Evolutionary conservation across 768 basidiomycete species (phyloP).

Genomic region (Calocera viscosa): DNA sequence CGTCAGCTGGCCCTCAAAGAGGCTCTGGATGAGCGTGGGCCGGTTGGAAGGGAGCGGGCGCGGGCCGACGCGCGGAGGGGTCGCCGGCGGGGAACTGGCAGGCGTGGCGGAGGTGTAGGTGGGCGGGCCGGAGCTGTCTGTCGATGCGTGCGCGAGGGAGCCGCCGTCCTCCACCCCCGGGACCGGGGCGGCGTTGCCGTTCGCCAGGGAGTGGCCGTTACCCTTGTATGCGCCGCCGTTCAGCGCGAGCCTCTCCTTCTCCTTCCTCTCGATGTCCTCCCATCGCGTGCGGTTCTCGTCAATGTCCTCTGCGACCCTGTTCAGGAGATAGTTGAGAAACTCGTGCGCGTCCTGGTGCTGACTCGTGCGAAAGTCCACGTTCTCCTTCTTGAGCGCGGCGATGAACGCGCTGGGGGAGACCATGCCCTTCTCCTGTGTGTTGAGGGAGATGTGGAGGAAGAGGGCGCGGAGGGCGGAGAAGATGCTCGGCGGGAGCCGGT

Average conservation of each 20-base stretch:
- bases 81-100: slow-evolving; percentile 30
- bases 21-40: slow-evolving; percentile 68
- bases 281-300: slow-evolving; percentile 41
- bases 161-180: not conserved
- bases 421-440: slow-evolving; percentile 67
- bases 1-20: slow-evolving; percentile 88
- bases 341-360: slow-evolving; percentile 99
- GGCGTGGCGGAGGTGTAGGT: not conserved
- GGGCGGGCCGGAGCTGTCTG: not conserved
- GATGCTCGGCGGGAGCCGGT: slow-evolving; percentile 56
- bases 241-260: too few relatives aligned
- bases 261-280: too few relatives aligned
- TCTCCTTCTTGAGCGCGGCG: slow-evolving; percentile 83
- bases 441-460: slow-evolving; percentile 68
- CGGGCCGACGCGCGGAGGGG: slow-evolving; percentile 37
- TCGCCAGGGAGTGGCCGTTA: slow-evolving; percentile 18
- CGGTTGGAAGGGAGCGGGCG: slow-evolving; percentile 21
- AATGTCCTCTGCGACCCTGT: slow-evolving; percentile 86
- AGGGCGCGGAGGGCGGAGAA: slow-evolving; percentile 90
- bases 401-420: slow-evolving; percentile 85
- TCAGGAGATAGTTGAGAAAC: slow-evolving; percentile 88
- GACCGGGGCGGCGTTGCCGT: slow-evolving; percentile 12
- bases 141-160: not conserved
- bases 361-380: slow-evolving; percentile 78
- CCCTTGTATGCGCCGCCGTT: slow-evolving; percentile 19